These are phyloP conservation scores for Aspergillus sclerotiicarbonarius DNA, from an alignment of 495 filamentous ascomycete species.

Conservation along the genomic window DNA sequence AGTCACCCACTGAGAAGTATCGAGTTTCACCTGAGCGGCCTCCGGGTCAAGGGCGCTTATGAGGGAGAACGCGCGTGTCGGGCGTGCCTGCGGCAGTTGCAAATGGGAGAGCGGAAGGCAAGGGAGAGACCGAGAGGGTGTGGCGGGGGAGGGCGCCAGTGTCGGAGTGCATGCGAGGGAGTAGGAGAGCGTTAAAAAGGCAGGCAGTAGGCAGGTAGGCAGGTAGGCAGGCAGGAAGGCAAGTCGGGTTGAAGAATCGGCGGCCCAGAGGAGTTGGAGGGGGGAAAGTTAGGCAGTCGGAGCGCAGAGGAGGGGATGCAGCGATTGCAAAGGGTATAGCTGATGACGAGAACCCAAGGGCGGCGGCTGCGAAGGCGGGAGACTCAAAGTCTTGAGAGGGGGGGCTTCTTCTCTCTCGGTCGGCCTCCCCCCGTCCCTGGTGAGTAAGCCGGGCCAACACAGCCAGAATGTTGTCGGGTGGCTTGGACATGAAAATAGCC, in stretches of 20 bases:
- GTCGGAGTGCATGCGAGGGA: conserved; percentile 5
- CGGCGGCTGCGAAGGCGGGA: conserved; percentile 1
- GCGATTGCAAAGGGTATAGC: conserved; percentile 2
- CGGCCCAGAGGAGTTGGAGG: too few relatives aligned
- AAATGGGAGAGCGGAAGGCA: conserved; percentile 15
- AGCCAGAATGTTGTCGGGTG: too few relatives aligned
- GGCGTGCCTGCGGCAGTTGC: conserved; percentile 18
- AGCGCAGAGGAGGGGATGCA: conserved; percentile 16
- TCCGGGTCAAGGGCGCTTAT: conserved; percentile 6
- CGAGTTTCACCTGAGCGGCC: background rate
- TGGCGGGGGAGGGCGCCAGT: background rate
- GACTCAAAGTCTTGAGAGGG: too few relatives aligned
- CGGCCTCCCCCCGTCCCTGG: background rate
- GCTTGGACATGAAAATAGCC: background rate
- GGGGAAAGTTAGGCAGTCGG: background rate
- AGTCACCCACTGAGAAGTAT: background rate
- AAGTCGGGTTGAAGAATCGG: too few relatives aligned
- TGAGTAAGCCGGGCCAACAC: background rate
- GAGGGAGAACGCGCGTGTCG: conserved; percentile 19
- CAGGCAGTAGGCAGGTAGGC: background rate
- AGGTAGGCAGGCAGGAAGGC: too few relatives aligned
- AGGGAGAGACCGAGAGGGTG: conserved; percentile 10
- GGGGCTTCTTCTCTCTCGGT: background rate
- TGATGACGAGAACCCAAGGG: background rate
- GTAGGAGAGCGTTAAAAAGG: too few relatives aligned